Base-by-base conservation (phyloP, 345 rosid species). In the Eucalyptus erythrocorys region DNA sequence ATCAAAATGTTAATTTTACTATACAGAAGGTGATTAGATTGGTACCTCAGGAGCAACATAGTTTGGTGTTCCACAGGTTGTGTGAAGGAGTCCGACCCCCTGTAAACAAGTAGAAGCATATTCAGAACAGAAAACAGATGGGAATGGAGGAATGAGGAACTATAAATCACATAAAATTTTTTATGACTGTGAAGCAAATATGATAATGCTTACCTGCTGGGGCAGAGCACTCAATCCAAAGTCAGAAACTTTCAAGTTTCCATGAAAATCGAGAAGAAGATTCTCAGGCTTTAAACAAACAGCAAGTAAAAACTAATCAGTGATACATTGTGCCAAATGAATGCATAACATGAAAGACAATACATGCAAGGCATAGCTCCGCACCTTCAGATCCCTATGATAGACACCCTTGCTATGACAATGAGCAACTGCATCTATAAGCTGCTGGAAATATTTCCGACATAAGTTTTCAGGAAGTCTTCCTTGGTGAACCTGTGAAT, bases 11-110 rank as follows among this genome's bases (percentile, higher is more conserved):
- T 22, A 10, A 76, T 37, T 37, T 76, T 76, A 76, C 82, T 37
- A 10, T 19, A 76, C 15, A 76, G 45, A 76, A 76, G 47, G 82
- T 21, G 82, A 76, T 24, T 76, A 76, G 14, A 21, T 37, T 37
- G 37, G 27, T 91, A 93, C 95, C 95, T 93, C 94, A 17, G 97
- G 97, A 40, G 97, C 97, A 87, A 95, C 91, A 91, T 95, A 95
- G 92, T 95, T 94, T 34, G 99, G 99, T 85, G 99, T 97, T 91
- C 99, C 99, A 91, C 99, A 97, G 48, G 97, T 94, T 13, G 99
- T 97, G 87, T 92, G 96, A 86, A 96, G 94, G 89, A 97, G 97
- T 87, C 88, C 94, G 80, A 88, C 94, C 81, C 96, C 95, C 97
- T 94, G 89, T 66, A 57, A 68, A 90, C 71, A 61, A 47, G 76